Evolutionary conservation across 768 basidiomycete genomes (phyloP).

Genomic region (Amanita fuliginea): DNA sequence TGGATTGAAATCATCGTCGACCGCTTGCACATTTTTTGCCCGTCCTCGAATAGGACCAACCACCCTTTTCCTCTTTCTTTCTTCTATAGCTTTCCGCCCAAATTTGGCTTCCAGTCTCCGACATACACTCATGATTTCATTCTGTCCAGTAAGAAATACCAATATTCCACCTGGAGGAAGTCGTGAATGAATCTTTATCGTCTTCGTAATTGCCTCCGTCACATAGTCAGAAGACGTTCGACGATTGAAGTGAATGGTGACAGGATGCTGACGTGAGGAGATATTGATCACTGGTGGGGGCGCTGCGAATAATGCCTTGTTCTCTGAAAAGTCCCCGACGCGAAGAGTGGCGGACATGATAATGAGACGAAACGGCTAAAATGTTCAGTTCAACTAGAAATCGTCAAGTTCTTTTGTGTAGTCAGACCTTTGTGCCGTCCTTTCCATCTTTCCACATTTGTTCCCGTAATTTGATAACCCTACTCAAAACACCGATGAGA

Average conservation of each 20-base stretch:
- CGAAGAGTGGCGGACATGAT: conserved; percentile 99
- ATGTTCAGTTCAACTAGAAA: conserved; percentile 1
- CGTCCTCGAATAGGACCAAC: conserved; percentile 3
- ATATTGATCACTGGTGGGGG: conserved; percentile 92
- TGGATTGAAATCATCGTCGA: not conserved
- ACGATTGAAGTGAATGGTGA: conserved; percentile 89
- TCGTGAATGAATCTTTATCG: conserved; percentile 83
- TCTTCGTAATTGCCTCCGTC: conserved; percentile 81
- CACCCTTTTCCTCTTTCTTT: conserved; percentile 28
- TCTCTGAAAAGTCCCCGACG: conserved; percentile 85
- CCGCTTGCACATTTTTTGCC: not conserved
- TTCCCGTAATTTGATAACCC: conserved; percentile 84
- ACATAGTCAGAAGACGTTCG: conserved; percentile 83
- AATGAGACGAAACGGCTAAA: conserved; percentile 76
- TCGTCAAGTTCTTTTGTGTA: not conserved
- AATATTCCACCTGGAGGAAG: conserved; percentile 90
- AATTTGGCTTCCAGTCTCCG: conserved; percentile 71
- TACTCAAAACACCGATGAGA: conserved; percentile 90
- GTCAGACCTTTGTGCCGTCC: conserved; percentile 53
- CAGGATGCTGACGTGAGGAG: conserved; percentile 86
- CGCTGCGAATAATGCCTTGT: conserved; percentile 64
- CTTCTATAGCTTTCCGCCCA: conserved; percentile 50
- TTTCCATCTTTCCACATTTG: conserved; percentile 78
- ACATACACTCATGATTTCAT: conserved; percentile 84
- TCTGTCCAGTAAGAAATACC: conserved; percentile 92